phyloP scores from a whole-genome alignment of 306 rosid species.

The Quercus gilva region DNA sequence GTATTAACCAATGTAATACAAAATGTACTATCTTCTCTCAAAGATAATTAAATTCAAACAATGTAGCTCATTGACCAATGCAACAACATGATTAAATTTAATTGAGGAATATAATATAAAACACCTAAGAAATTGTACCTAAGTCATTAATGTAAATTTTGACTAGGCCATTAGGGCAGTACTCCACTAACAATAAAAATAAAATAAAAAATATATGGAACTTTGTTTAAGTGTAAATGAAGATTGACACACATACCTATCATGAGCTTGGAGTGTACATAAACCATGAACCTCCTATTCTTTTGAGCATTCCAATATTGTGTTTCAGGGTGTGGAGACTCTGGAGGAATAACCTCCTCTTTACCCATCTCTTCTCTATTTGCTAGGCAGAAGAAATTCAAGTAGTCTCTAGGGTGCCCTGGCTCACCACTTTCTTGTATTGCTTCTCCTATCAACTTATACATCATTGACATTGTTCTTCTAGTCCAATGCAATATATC shows the following conservation, averaged over 20 bases:
- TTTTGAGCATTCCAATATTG: slow-evolving; percentile 82
- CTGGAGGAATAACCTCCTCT: slow-evolving; percentile 69
- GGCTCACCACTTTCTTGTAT: slow-evolving; percentile 57
- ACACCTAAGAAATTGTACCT: too few species aligned
- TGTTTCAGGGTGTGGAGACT: slow-evolving; percentile 59
- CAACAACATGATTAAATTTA: too few species aligned
- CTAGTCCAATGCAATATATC: slow-evolving; percentile 88
- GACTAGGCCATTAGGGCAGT: too few species aligned
- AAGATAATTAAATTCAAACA: too few species aligned
- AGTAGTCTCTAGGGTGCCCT: slow-evolving; percentile 79
- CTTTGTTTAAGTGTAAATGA: background rate
- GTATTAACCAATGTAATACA: too few species aligned
- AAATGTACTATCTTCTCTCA: too few species aligned
- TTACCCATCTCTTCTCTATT: slow-evolving; percentile 61
- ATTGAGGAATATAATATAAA: too few species aligned
- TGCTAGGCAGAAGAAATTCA: slow-evolving; percentile 94
- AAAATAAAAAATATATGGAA: background rate
- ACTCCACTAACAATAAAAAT: background rate
- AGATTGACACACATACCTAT: slow-evolving; percentile 56
- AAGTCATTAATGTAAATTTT: too few species aligned
- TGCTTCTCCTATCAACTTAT: slow-evolving; percentile 75
- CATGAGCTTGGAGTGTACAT: slow-evolving; percentile 96
- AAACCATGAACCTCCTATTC: slow-evolving; percentile 88
- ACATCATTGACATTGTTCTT: slow-evolving; percentile 93
- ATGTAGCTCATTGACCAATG: too few species aligned